Evolutionary conservation across 306 rosid genomes (phyloP), one percentile per base, ranked within the genome.

Genomic region (Senna siamea): DNA sequence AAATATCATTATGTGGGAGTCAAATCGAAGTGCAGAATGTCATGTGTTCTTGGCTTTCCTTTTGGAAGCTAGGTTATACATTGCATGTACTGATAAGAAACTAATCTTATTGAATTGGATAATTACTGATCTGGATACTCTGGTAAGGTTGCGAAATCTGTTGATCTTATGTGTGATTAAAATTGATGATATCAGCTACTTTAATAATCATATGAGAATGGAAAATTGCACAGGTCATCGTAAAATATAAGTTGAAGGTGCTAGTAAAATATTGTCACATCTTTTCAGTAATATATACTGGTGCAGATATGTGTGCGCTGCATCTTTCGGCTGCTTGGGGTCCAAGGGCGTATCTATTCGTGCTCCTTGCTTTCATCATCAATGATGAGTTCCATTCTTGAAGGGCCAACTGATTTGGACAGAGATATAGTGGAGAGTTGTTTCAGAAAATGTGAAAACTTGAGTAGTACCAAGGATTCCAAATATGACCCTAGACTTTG

Each of bases 291-390:
- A 9, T 20, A 7, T 53, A 23, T 23, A 44, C 23, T 35, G 9
- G 56, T 41, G 51, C 84, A 94, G 97, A 78, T 91, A 70, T 94
- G 98, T 60, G 50, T 30, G 50, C 86, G 87, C 50, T 93, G 98
- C 89, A 81, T 93, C 78, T 59, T 93, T 50, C 85, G 93, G 56
- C 79, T 89, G 12, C 88, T 85, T 70, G 90, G 96, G 5, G 74
- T 85, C 8, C 78, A 79, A 62, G 87, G 76, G 56, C 66, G 70
- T 69, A 58, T 66, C 54, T 80, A 77, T 78, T 66, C 85, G 19
- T 56, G 76, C n/a, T 68, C 81, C 15, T 52, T 79, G 0, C 73
- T 77, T 8, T 75, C 81, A 0, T 32, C 77, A 1, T 71, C 87
- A 18, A 37, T 82, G 28, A 62, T 83, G 77, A 35, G 66, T 78